These are phyloP conservation scores for Wickerhamiella azyma DNA, from an alignment of 805 yeast genomes.

Conservation along the genomic window DNA sequence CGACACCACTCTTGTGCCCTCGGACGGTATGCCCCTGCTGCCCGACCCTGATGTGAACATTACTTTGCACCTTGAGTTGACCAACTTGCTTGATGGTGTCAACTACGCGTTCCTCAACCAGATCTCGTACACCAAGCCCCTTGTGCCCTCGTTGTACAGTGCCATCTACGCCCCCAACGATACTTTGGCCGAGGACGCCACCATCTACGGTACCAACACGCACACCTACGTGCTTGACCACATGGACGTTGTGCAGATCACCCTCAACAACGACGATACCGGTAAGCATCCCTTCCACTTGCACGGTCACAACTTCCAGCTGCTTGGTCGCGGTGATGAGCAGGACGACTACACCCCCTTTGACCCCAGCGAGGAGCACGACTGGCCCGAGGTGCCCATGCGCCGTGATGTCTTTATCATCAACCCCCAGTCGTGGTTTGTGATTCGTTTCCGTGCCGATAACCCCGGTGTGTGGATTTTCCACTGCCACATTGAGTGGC, in stretches of 20 bases:
- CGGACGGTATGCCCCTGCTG: slow-evolving; percentile 37
- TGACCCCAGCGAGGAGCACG: slow-evolving; percentile 38
- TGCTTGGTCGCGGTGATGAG: slow-evolving; percentile 41
- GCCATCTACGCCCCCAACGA: slow-evolving; percentile 50
- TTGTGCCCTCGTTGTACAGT: slow-evolving; percentile 73
- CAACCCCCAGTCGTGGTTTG: slow-evolving; percentile 73
- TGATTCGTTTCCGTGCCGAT: slow-evolving; percentile 74
- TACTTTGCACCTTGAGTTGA: slow-evolving; percentile 67
- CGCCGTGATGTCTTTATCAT: slow-evolving; percentile 71
- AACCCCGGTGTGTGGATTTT: slow-evolving; percentile 98
- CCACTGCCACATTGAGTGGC: slow-evolving; percentile 99
- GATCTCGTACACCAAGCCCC: slow-evolving; percentile 62
- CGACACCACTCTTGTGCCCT: slow-evolving; percentile 65
- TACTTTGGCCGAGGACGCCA: slow-evolving; percentile 35
- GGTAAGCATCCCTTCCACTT: slow-evolving; percentile 97
- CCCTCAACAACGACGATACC: slow-evolving; percentile 72
- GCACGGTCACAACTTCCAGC: slow-evolving; percentile 88
- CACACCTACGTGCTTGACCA: slow-evolving; percentile 57
- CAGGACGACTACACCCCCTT: slow-evolving; percentile 39
- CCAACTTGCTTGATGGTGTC: slow-evolving; percentile 70
- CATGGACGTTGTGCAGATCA: slow-evolving; percentile 61
- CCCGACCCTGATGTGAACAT: slow-evolving; percentile 56
- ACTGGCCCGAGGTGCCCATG: slow-evolving; percentile 64
- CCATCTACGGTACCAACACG: slow-evolving; percentile 74
- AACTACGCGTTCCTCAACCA: slow-evolving; percentile 96